phyloP scores from a whole-genome alignment of 495 filamentous ascomycete species.

The Penicillium pulvis region DNA sequence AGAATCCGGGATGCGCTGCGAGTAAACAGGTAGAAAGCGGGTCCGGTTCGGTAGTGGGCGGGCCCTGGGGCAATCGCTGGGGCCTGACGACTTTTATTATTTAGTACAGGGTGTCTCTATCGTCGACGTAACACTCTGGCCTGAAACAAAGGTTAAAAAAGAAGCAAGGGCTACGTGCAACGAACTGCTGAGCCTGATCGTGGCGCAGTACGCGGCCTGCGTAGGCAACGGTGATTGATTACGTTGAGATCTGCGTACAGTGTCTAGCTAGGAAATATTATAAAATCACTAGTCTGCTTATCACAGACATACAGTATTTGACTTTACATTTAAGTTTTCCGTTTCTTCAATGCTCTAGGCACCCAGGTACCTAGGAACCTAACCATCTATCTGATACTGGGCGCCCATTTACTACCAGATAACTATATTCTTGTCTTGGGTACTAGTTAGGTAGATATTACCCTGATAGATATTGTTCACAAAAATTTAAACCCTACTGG shows the following conservation, averaged over 20 bases:
- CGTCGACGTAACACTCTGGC: conserved; percentile 11
- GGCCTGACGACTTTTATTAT: conserved; percentile 7
- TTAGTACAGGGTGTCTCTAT: neutral
- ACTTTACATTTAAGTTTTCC: neutral
- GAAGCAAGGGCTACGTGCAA: conserved; percentile 22
- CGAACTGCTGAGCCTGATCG: conserved; percentile 10
- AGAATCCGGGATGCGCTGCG: neutral
- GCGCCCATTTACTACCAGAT: too few relatives aligned
- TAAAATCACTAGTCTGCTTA: neutral
- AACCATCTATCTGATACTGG: too few relatives aligned
- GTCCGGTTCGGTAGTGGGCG: conserved; percentile 8
- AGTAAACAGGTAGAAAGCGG: conserved; percentile 9
- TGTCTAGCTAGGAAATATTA: neutral
- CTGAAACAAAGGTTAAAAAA: conserved; percentile 5
- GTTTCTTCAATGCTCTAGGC: neutral
- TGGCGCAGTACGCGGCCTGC: conserved; percentile 28
- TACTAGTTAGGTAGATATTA: too few relatives aligned
- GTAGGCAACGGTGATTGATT: conserved; percentile 16
- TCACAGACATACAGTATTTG: neutral
- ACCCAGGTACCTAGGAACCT: too few relatives aligned
- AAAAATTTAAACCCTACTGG: too few relatives aligned
- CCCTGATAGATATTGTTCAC: too few relatives aligned
- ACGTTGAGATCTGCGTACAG: conserved; percentile 14
- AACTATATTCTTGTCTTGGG: too few relatives aligned
- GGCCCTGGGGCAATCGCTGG: conserved; percentile 8